A percentile compares a stretch with the other conserved stretches of the same genome.
Conservation (phyloP, 176 grass and related monocot species). For the barley (Hordeum vulgare) region DNA sequence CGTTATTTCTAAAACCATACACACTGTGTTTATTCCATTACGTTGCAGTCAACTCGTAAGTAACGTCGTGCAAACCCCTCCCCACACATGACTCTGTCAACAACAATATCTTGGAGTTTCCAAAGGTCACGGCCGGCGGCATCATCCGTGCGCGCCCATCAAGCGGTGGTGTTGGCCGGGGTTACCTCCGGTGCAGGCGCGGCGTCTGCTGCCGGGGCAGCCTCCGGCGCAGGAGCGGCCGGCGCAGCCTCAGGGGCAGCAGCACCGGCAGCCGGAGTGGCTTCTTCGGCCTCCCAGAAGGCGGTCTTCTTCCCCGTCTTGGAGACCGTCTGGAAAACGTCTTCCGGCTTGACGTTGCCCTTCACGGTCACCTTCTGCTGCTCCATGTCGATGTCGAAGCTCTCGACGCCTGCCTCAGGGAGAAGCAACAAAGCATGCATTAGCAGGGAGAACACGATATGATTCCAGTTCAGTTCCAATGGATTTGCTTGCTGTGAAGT, state of each 20-base stretch:
- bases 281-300: slow-evolving; percentile 58
- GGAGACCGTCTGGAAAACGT: slow-evolving; percentile 76
- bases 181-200: neutral
- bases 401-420: slow-evolving; percentile 54
- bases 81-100: neutral
- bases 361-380: slow-evolving; percentile 89
- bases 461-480: neutral
- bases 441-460: neutral
- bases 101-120: neutral
- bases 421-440: neutral
- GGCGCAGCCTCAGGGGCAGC: neutral
- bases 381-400: slow-evolving; percentile 77
- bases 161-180: slow-evolving; percentile 1
- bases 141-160: neutral
- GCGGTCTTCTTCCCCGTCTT: slow-evolving; percentile 83
- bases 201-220: neutral
- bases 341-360: slow-evolving; percentile 71
- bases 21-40: slow-evolving; percentile 9
- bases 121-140: neutral
- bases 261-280: neutral
- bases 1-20: neutral
- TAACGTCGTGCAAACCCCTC: neutral
- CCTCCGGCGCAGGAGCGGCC: neutral
- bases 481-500: neutral
- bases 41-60: neutral